Conservation (phyloP, 2,329 filamentous ascomycete genomes). For the Alternaria novae-zelandiae region DNA sequence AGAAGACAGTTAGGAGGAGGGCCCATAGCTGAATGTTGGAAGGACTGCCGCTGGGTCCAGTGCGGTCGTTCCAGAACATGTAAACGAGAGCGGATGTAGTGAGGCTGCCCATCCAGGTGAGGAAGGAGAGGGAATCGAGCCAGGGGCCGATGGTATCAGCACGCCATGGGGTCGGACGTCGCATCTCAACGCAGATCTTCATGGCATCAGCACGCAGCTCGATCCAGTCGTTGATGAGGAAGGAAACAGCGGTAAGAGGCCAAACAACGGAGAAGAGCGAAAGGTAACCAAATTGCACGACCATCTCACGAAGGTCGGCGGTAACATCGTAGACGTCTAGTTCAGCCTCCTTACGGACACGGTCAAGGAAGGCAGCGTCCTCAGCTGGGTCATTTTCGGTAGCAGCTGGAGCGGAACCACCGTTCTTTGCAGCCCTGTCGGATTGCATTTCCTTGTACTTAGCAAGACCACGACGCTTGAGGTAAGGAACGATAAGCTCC, state of each 20-base stretch:
- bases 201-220: conserved; percentile 91
- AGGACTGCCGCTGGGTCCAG: conserved; percentile 70
- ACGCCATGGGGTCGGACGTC: conserved; percentile 86
- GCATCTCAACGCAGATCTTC: conserved; percentile 90
- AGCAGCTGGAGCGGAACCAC: conserved; percentile 57
- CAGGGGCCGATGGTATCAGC: conserved; percentile 95
- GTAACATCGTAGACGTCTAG: conserved; percentile 88
- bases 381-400: conserved; percentile 71
- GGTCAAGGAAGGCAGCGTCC: conserved; percentile 78
- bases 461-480: conserved; percentile 78
- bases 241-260: conserved; percentile 89
- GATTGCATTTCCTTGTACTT: conserved; percentile 80
- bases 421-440: conserved; percentile 63
- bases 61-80: conserved; percentile 76
- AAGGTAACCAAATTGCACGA: conserved; percentile 75
- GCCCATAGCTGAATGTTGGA: conserved; percentile 79
- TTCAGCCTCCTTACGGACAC: conserved; percentile 82
- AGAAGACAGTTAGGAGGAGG: conserved; percentile 79
- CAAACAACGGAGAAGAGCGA: conserved; percentile 91
- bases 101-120: conserved; percentile 92
- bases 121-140: conserved; percentile 82
- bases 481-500: conserved; percentile 83
- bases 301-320: conserved; percentile 79
- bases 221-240: conserved; percentile 94
- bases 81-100: conserved; percentile 88